These are phyloP conservation scores for Pichia sp. DNA, from an alignment of 1,139 yeast genomes.

Conservation along the genomic window DNA sequence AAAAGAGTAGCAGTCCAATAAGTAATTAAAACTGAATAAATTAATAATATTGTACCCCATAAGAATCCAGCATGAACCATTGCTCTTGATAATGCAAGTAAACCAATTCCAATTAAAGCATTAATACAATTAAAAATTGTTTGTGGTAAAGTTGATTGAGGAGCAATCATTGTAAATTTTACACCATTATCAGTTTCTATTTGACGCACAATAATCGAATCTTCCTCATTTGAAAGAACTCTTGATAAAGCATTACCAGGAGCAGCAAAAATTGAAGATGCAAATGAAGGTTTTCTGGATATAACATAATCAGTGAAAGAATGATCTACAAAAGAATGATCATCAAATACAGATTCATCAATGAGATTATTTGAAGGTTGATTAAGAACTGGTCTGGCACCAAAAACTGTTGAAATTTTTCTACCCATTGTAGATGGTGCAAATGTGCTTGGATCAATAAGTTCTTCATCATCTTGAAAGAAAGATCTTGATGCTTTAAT, in stretches of 20 bases:
- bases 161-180: slow-evolving; percentile 70
- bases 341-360: slow-evolving; percentile 35
- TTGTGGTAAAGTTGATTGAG: slow-evolving; percentile 86
- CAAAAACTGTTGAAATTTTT: slow-evolving; percentile 49
- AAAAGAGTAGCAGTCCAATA: slow-evolving; percentile 64
- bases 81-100: slow-evolving; percentile 79
- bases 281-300: slow-evolving; percentile 19
- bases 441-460: slow-evolving; percentile 67
- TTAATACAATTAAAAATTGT: slow-evolving; percentile 85
- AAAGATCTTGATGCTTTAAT: slow-evolving; percentile 41
- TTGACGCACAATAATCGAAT: slow-evolving; percentile 36
- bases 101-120: slow-evolving; percentile 80
- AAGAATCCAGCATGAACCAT: slow-evolving; percentile 77
- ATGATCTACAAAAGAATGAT: slow-evolving; percentile 28
- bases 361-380: slow-evolving; percentile 20
- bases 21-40: slow-evolving; percentile 56
- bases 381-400: slow-evolving; percentile 26
- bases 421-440: slow-evolving; percentile 62
- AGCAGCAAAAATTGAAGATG: slow-evolving; percentile 15
- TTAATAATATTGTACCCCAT: slow-evolving; percentile 50
- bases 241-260: slow-evolving; percentile 19
- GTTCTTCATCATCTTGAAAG: slow-evolving; percentile 49
- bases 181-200: slow-evolving; percentile 72
- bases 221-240: slow-evolving; percentile 23
- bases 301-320: slow-evolving; percentile 23